These are phyloP conservation scores for Sporisorium exsertum DNA, from an alignment of 1,284 basidiomycete species.

Conservation along the genomic window DNA sequence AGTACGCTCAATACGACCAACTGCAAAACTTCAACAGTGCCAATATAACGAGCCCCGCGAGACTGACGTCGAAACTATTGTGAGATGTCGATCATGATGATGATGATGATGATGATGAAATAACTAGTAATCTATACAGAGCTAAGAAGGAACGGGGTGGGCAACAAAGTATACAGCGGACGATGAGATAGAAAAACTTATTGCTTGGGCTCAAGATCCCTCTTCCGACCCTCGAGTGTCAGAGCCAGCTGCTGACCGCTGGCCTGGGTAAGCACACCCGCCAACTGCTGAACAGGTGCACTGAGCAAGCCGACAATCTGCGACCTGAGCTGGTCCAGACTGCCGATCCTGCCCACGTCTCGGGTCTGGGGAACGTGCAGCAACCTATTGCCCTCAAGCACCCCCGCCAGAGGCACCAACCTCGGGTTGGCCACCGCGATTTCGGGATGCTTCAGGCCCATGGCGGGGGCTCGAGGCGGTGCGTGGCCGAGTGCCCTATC, in stretches of 20 bases:
- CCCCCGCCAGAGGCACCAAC: constrained; percentile 56
- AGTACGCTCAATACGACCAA: constrained; percentile 14
- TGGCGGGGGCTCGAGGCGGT: constrained; percentile 33
- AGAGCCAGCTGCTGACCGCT: constrained; percentile 53
- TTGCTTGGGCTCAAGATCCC: constrained; percentile 58
- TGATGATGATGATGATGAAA: neutral
- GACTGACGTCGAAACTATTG: neutral
- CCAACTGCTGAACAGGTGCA: constrained; percentile 57
- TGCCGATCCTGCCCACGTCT: constrained; percentile 55
- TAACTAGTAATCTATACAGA: constrained; percentile 16
- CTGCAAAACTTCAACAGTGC: neutral
- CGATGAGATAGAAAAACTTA: constrained; percentile 7
- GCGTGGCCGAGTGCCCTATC: constrained; percentile 54
- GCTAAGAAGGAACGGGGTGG: neutral
- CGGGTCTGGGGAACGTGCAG: constrained; percentile 55
- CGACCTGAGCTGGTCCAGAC: constrained; percentile 52
- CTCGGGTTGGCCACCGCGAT: constrained; percentile 50
- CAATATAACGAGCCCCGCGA: neutral
- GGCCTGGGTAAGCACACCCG: constrained; percentile 59
- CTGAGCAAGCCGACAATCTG: constrained; percentile 66
- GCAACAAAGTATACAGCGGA: neutral
- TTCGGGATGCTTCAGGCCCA: constrained; percentile 15
- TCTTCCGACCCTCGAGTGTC: constrained; percentile 61
- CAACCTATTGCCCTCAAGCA: constrained; percentile 54
- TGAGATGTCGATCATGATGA: constrained; percentile 1